Conservation (phyloP, 2,329 filamentous ascomycete genomes). For the Triangularia verruculosa region DNA sequence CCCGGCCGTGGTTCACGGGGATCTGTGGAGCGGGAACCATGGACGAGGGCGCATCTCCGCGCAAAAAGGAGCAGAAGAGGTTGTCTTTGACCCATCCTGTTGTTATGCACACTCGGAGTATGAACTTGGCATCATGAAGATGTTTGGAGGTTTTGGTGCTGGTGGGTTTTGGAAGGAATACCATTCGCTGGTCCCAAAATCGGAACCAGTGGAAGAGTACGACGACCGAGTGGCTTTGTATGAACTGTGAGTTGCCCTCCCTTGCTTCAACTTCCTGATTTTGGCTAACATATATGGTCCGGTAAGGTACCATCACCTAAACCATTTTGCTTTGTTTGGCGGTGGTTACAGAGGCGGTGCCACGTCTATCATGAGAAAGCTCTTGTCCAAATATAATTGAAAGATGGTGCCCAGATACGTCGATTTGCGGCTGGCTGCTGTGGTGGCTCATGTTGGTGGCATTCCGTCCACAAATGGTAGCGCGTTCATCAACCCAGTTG, state of each 20-base stretch:
- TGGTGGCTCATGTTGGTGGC: not conserved
- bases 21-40: constrained; percentile 90
- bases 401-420: not conserved
- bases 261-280: not conserved
- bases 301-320: constrained; percentile 78
- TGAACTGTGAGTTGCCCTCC: constrained; percentile 63
- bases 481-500: not conserved
- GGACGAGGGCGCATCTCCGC: constrained; percentile 61
- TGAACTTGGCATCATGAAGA: constrained; percentile 89
- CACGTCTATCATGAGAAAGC: constrained; percentile 71
- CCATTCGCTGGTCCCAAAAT: constrained; percentile 68
- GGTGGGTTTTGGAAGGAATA: constrained; percentile 72
- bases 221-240: constrained; percentile 80
- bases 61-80: constrained; percentile 58
- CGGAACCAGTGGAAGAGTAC: constrained; percentile 78
- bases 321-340: constrained; percentile 83
- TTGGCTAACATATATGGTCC: constrained; percentile 22
- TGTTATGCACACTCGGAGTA: constrained; percentile 88
- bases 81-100: constrained; percentile 78
- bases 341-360: constrained; percentile 74
- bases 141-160: constrained; percentile 85
- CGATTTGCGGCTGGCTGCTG: not conserved
- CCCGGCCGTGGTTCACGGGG: constrained; percentile 86
- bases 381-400: constrained; percentile 68
- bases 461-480: not conserved